Percentiles rank a stretch among this genome's conserved stretches.
phyloP scores from a whole-genome alignment of 1,139 yeast genomes.

The Scheffersomyces segobiensis region DNA sequence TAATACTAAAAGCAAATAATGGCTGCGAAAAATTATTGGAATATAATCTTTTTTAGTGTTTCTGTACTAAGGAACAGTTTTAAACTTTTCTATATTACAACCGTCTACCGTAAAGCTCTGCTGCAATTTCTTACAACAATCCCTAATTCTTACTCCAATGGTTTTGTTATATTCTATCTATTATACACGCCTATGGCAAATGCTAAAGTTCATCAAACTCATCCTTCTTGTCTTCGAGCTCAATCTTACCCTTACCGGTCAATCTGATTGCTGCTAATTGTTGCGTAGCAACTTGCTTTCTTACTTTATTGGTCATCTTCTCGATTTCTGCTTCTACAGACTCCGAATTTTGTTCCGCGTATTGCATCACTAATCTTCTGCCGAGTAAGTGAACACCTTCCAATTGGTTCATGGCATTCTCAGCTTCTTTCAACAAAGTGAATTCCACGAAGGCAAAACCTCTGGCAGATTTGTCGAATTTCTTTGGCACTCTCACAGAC shows the following conservation, averaged over 20 bases:
- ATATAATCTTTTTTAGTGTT: no score
- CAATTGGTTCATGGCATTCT: constrained; percentile 89
- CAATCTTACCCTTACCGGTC: constrained; percentile 73
- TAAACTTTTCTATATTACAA: background rate
- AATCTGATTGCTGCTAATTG: constrained; percentile 72
- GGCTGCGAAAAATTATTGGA: background rate
- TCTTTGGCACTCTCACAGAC: constrained; percentile 94
- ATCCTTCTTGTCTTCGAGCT: constrained; percentile 57
- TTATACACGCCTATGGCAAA: background rate
- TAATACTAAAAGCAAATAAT: no score
- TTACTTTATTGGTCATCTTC: constrained; percentile 83
- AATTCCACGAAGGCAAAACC: constrained; percentile 98
- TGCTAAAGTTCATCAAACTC: constrained; percentile 18
- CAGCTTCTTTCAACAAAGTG: constrained; percentile 86
- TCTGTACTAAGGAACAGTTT: background rate
- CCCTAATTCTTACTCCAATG: background rate
- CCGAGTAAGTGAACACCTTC: constrained; percentile 97
- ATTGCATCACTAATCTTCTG: constrained; percentile 92
- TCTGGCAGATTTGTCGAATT: constrained; percentile 90
- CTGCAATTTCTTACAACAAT: background rate
- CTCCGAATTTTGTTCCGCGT: constrained; percentile 78
- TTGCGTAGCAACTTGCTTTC: constrained; percentile 76
- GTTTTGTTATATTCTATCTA: background rate
- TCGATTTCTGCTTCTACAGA: constrained; percentile 90
- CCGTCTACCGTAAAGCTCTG: background rate